Evolutionary conservation across 805 yeast genomes (phyloP), one percentile per base, ranked within the genome.

Genomic region (Tetrapisispora pingtungensis): DNA sequence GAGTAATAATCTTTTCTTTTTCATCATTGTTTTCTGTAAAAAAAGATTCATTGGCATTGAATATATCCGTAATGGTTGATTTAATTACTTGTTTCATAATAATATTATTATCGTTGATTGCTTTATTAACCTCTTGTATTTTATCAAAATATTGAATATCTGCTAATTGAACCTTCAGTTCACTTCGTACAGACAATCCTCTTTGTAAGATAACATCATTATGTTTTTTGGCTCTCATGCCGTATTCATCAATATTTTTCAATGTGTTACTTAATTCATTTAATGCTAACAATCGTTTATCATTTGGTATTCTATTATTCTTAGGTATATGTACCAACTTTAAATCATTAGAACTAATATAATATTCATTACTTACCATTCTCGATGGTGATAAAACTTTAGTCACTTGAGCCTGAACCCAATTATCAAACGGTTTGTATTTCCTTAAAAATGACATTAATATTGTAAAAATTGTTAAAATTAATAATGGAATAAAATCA

Each of bases 81-180:
- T 66, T 56, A 0, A 75, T 74, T 4, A 85, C 62, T 2, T 61
- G 67, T 17, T 65, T 57, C 10, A 82, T 54, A 2, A 83, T 49
- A 3, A 51, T 50, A 43, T 70, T 72, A 60, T 87, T 86, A 10
- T 53, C 55, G 5, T 52, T 59, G 5, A 79, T 69, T 12, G 72
- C 64, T 1, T 51, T 47, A 46, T 82, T 85, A 0, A 80, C 69
- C 7, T 55, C 49, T 15, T 67, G 60, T 41, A 84, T 59, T 51
- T 83, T 78, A 18, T 67, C 62, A 26, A 71, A 49, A 65, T 84
- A 80, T 0, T 81, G 80, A 1, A 74, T 68, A 20, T 70, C 62
- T 10, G 66, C 68, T 45, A 58, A 46, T 36, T 57, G 57, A 3
- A 46, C 45, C 7, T 44, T 32, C n/a, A 31, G 30, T 10, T 26